Conservation (phyloP, 441 rosid species). For the Macaranga tanarius region DNA sequence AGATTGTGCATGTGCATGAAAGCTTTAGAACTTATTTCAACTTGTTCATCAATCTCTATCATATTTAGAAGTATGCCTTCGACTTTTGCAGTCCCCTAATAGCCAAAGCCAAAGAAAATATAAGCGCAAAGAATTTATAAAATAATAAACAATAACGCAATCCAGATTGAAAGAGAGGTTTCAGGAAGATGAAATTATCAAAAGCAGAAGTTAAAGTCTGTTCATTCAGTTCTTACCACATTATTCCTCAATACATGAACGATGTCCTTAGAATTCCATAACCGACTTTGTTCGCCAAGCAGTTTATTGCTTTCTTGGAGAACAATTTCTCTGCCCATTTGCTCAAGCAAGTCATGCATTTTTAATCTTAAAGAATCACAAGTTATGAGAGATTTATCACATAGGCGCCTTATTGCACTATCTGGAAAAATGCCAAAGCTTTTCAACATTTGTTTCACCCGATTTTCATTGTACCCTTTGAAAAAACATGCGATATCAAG, state of each 20-base stretch:
- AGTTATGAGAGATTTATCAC: conserved; percentile 6
- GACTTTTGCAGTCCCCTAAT: conserved; percentile 16
- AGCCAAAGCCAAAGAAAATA: neutral
- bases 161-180: too few species aligned
- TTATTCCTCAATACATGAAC: neutral
- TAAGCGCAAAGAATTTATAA: too few species aligned
- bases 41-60: neutral
- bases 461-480: neutral
- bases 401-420: neutral
- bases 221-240: neutral
- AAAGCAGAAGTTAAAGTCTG: too few species aligned
- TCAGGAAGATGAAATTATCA: too few species aligned
- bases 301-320: conserved; percentile 9
- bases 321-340: conserved; percentile 40
- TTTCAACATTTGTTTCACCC: neutral
- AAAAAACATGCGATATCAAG: conserved; percentile 21
- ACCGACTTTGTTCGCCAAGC: conserved; percentile 12
- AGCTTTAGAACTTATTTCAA: neutral
- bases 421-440: neutral
- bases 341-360: conserved; percentile 43
- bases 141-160: too few species aligned
- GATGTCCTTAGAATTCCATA: conserved; percentile 17
- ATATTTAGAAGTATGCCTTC: conserved; percentile 16
- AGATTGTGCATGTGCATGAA: conserved; percentile 1
- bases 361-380: neutral